A percentile compares a stretch with the other conserved stretches of the same genome.
Evolutionary conservation across 2,329 filamentous ascomycete genomes (phyloP).

Genomic region (Byssoonygena ceratinophila): DNA sequence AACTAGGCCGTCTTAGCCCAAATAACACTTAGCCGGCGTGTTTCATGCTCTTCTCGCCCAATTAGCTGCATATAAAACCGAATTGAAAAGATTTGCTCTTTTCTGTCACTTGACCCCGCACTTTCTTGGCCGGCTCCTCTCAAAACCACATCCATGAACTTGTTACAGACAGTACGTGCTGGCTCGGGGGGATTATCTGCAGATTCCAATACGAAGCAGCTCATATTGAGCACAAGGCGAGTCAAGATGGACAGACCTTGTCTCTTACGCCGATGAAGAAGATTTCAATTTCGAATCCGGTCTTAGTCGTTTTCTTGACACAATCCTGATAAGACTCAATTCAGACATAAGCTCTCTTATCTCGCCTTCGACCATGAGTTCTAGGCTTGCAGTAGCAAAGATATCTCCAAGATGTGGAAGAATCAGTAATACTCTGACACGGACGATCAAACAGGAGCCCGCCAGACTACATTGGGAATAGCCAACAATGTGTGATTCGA

Average conservation of each 20-base stretch:
- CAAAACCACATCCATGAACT: background rate
- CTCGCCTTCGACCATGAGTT: conserved; percentile 1
- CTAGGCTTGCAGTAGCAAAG: no score
- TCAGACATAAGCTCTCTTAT: background rate
- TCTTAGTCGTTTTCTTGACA: background rate
- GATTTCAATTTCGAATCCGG: background rate
- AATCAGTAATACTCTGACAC: conserved; percentile 8
- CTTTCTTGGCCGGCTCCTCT: background rate
- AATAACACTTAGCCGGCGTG: conserved; percentile 2
- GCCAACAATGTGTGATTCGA: conserved; percentile 5
- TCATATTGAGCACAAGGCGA: background rate
- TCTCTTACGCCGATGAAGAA: background rate
- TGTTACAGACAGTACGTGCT: background rate
- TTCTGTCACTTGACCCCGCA: conserved; percentile 9
- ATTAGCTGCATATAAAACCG: conserved; percentile 1
- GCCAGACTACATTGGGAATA: conserved; percentile 4
- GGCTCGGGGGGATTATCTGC: background rate
- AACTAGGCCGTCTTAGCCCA: background rate
- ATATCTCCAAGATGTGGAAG: conserved; percentile 1
- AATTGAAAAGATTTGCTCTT: background rate
- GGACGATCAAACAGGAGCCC: conserved; percentile 13
- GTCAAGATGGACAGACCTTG: background rate
- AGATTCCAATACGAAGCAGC: background rate
- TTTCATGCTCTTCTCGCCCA: conserved; percentile 7
- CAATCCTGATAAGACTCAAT: background rate